These are phyloP conservation scores for Leccinellum rugosiceps DNA, from an alignment of 768 basidiomycete genomes.

Conservation along the genomic window DNA sequence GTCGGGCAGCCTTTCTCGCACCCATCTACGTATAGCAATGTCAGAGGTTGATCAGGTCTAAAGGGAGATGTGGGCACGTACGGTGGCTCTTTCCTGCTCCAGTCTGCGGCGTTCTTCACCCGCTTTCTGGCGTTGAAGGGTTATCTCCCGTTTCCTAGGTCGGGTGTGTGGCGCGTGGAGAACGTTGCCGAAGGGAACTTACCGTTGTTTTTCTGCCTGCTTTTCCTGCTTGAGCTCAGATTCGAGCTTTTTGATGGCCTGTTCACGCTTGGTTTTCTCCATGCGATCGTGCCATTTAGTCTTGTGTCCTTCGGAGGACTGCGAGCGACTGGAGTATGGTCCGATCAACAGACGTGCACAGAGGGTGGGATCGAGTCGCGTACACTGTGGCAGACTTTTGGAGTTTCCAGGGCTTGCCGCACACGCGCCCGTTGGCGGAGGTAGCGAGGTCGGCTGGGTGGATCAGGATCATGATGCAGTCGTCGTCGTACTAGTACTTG, in stretches of 20 bases:
- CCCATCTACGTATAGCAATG: constrained; percentile 57
- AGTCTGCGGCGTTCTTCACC: constrained; percentile 69
- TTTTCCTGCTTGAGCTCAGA: constrained; percentile 76
- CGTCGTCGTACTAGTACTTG: background rate
- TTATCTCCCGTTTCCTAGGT: constrained; percentile 61
- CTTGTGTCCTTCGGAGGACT: constrained; percentile 62
- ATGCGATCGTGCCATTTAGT: constrained; percentile 72
- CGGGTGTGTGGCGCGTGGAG: background rate
- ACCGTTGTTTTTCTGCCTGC: constrained; percentile 62
- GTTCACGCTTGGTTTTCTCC: constrained; percentile 59
- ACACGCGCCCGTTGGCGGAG: constrained; percentile 64
- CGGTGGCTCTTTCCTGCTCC: constrained; percentile 36
- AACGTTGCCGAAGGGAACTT: constrained; percentile 7
- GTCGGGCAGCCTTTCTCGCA: constrained; percentile 69
- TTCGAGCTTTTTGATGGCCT: constrained; percentile 72
- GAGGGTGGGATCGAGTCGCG: constrained; percentile 14
- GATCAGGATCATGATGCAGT: background rate
- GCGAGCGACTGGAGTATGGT: constrained; percentile 52
- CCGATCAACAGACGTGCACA: constrained; percentile 4
- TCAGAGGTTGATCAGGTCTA: background rate
- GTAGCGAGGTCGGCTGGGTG: constrained; percentile 40
- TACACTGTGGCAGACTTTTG: constrained; percentile 51
- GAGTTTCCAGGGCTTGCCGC: constrained; percentile 68
- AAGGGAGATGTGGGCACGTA: background rate
- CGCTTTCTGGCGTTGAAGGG: constrained; percentile 65